Evolutionary conservation across 2,329 filamentous ascomycete genomes (phyloP), one percentile per base, ranked within the genome.

Genomic region (Chrysoporthe puriensis): DNA sequence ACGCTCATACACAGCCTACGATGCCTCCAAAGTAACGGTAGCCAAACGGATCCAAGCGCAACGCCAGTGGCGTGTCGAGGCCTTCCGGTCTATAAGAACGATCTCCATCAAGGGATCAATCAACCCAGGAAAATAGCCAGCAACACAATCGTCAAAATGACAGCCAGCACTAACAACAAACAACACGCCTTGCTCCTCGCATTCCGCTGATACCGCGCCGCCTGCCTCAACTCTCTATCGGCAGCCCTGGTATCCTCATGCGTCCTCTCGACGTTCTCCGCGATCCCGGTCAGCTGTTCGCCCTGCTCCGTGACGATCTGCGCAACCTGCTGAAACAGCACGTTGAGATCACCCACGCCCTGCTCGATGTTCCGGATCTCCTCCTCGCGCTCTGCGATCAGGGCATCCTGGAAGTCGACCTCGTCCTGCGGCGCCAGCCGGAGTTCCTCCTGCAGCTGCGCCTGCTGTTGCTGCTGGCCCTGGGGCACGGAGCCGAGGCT

Each of bases 281-380:
- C 90, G 74, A 99, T 97, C 21, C 92, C 92, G 75, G 95, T 91
- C 42, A 99, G 84, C 79, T 92, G 88, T 73, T 93, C 92, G 62
- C 96, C 96, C 81, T 99, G 96, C 80, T 98, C 95, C 70, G 89
- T 89, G 62, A 99, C 94, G 78, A 99, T 97, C 78, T 97, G 94
- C 59, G 95, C 96, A n/a, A 99, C 94, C 82, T 99, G 95, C 71
- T 94, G 87, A 84, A 99, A 99, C 56, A 99, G 86, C 76, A 98
- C 96, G 75, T 99, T 99, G 70, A 99, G 83, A 75, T 99, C 96
- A 66, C 92, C 92, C 7, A 99, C 96, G 66, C 92, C 94, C 79
- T 97, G 94, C 81, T 98, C 96, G 74, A 99, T 99, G 77, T 97
- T 96, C 70, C 94, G 90, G 72, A 99, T 99, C 82, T 99, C 96